These are phyloP conservation scores for Capsella rubella DNA, from an alignment of 441 rosid species.

Conservation along the genomic window DNA sequence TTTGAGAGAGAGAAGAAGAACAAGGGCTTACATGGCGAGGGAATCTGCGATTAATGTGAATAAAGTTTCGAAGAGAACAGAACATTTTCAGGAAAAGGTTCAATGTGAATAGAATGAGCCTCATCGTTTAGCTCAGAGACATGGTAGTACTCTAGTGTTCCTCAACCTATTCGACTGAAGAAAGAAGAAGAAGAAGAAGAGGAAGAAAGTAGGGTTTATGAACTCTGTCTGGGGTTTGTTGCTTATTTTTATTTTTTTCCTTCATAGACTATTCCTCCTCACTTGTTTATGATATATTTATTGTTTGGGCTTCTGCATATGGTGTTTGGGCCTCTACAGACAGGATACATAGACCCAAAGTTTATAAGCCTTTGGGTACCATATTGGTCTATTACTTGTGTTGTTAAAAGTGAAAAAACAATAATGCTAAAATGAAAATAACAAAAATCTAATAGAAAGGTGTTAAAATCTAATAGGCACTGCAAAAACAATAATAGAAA, in stretches of 20 bases:
- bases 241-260: background rate
- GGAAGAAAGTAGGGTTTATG: slow-evolving; percentile 48
- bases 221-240: slow-evolving; percentile 45
- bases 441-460: background rate
- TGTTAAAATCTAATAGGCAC: no score
- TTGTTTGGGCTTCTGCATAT: slow-evolving; percentile 23
- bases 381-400: background rate
- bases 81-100: slow-evolving; percentile 54
- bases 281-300: slow-evolving; percentile 3
- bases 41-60: slow-evolving; percentile 55
- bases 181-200: slow-evolving; percentile 30
- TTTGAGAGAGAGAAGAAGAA: slow-evolving; percentile 39
- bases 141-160: background rate
- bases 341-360: background rate
- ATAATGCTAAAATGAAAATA: background rate
- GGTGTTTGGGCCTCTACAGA: no score
- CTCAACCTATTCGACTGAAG: slow-evolving; percentile 9
- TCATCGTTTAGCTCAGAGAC: slow-evolving; percentile 48
- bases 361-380: no score
- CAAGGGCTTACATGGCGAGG: slow-evolving; percentile 54
- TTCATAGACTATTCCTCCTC: background rate
- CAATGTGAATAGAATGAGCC: slow-evolving; percentile 39
- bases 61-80: slow-evolving; percentile 55
- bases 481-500: no score
- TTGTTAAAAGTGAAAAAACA: background rate